Evolutionary conservation across 139 green algal species (phyloP).

Genomic region (Deuterostichococcus epilithicus): DNA sequence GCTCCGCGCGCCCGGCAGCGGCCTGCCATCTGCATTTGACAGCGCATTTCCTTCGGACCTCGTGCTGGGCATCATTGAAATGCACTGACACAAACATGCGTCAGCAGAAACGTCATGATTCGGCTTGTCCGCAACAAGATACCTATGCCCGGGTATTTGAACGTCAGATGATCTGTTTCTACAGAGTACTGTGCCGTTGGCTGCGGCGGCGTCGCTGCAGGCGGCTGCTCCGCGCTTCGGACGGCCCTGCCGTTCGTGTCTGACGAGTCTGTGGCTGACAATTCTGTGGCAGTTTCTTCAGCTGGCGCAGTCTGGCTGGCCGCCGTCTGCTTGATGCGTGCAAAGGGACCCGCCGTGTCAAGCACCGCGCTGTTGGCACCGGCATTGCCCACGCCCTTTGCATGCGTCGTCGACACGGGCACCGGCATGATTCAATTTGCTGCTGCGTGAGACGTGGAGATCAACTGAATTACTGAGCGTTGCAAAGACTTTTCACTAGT

Average conservation of each 20-base stretch:
- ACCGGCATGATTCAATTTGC: slow-evolving; percentile 39
- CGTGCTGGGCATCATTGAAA: background rate
- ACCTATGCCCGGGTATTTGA: slow-evolving; percentile 78
- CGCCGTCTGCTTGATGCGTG: no score
- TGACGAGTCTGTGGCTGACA: background rate
- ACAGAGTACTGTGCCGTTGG: slow-evolving; percentile 6
- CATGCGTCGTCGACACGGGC: slow-evolving; percentile 39
- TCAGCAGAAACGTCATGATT: background rate
- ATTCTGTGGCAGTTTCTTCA: background rate
- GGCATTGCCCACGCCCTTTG: slow-evolving; percentile 27
- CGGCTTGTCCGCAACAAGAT: no score
- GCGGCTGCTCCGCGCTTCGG: background rate
- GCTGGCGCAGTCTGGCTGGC: no score
- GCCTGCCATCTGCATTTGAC: slow-evolving; percentile 70
- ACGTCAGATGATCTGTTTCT: slow-evolving; percentile 46
- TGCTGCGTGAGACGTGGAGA: no score
- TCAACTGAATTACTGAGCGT: no score
- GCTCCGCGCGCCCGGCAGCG: slow-evolving; percentile 53
- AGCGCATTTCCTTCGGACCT: background rate
- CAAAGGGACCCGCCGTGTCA: slow-evolving; percentile 42
- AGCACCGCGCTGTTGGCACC: slow-evolving; percentile 17
- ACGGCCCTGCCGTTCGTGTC: background rate
- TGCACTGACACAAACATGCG: background rate
- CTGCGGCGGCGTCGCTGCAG: background rate
- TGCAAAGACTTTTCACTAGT: no score